Percentiles rank a stretch among this genome's conserved stretches.
These are phyloP conservation scores for Eucalyptus cloeziana DNA, from an alignment of 345 rosid genomes.

Conservation along the genomic window DNA sequence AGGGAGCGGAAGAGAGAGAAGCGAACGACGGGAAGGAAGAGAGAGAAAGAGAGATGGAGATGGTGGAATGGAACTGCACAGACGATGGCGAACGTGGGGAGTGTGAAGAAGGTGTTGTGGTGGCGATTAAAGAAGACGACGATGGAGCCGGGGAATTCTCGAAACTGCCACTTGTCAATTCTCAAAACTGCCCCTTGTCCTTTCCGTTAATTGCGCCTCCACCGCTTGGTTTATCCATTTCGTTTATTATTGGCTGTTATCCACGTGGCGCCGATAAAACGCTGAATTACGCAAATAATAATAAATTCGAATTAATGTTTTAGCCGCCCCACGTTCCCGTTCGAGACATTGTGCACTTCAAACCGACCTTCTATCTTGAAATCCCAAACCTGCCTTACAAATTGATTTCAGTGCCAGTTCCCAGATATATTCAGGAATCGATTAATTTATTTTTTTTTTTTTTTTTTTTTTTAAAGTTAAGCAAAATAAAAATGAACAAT, in stretches of 20 bases:
- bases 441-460: too few species aligned
- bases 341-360: fast-evolving
- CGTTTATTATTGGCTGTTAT: not conserved
- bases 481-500: too few species aligned
- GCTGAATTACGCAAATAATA: not conserved
- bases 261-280: not conserved
- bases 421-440: too few species aligned
- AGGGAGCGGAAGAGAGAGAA: not conserved
- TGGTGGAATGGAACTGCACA: not conserved
- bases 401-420: too few species aligned
- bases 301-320: not conserved
- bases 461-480: too few species aligned
- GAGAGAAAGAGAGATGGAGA: not conserved
- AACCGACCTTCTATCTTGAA: too few species aligned
- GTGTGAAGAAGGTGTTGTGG: not conserved
- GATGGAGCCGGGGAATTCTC: not conserved
- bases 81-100: not conserved
- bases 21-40: not conserved
- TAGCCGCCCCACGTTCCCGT: not conserved
- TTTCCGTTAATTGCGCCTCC: not conserved
- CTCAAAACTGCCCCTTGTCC: not conserved
- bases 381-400: too few species aligned
- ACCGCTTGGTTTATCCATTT: not conserved
- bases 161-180: not conserved
- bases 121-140: not conserved